phyloP scores from a whole-genome alignment of 1,284 basidiomycete species.

The Irpex sp. region DNA sequence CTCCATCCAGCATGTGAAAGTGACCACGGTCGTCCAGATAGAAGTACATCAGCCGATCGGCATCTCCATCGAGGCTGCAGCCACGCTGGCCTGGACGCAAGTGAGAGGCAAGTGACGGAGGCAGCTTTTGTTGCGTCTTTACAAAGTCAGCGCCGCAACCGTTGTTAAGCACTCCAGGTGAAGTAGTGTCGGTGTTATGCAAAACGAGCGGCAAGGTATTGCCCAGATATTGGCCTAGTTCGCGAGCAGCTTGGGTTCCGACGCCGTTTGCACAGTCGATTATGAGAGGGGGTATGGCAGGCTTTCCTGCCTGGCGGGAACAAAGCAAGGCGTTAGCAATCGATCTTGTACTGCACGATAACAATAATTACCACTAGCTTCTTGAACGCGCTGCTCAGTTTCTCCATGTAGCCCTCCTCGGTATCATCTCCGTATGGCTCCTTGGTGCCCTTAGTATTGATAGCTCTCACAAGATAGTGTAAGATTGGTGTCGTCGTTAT shows the following conservation, averaged over 20 bases:
- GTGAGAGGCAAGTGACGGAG: conserved; percentile 63
- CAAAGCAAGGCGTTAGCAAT: conserved; percentile 9
- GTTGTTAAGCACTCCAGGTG: conserved; percentile 78
- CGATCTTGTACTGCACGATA: conserved; percentile 2
- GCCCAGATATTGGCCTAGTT: conserved; percentile 54
- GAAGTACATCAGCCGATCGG: conserved; percentile 96
- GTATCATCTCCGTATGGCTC: conserved; percentile 83
- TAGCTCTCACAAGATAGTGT: conserved; percentile 91
- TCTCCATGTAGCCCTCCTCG: conserved; percentile 84
- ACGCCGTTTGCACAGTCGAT: conserved; percentile 99
- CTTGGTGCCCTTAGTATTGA: conserved; percentile 79
- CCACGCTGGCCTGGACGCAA: conserved; percentile 74
- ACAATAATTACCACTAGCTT: conserved; percentile 72
- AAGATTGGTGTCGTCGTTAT: conserved; percentile 94
- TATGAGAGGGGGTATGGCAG: conserved; percentile 58
- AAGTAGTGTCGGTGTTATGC: conserved; percentile 66
- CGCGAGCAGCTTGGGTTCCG: conserved; percentile 71
- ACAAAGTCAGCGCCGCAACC: conserved; percentile 96
- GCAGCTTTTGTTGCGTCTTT: conserved; percentile 88
- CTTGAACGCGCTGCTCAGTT: conserved; percentile 84
- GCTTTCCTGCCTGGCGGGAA: conserved; percentile 52
- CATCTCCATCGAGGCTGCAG: conserved; percentile 96
- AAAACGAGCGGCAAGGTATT: conserved; percentile 54
- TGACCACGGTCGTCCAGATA: conserved; percentile 76
- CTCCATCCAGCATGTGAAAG: conserved; percentile 95